These are phyloP conservation scores for Blastobotrys buckinghamii DNA, from an alignment of 1,139 yeast genomes.

Conservation along the genomic window DNA sequence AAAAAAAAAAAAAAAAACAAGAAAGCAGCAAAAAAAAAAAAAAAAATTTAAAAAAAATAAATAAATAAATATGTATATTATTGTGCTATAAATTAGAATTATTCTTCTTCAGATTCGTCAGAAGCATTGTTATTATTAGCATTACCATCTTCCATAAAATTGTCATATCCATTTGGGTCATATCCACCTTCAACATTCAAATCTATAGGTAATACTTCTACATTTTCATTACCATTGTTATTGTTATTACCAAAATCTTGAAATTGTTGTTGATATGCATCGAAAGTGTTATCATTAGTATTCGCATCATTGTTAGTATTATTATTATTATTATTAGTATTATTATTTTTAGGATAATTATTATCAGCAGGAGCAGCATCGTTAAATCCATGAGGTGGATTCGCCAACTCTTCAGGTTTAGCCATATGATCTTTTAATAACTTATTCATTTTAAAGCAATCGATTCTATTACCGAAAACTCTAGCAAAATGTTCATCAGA, in stretches of 20 bases:
- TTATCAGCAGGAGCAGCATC: not conserved
- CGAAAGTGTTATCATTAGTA: not conserved
- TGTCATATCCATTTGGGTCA: no score
- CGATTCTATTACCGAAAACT: slow-evolving; percentile 49
- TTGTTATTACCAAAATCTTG: no score
- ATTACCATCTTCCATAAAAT: no score
- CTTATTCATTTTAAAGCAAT: slow-evolving; percentile 67
- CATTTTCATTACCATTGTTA: no score
- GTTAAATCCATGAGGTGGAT: not conserved
- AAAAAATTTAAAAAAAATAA: not conserved
- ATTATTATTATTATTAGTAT: not conserved
- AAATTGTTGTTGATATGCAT: no score
- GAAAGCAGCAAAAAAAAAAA: not conserved
- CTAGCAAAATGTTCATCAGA: slow-evolving; percentile 61
- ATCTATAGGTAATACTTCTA: no score
- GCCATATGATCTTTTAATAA: slow-evolving; percentile 49
- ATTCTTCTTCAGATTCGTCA: not conserved
- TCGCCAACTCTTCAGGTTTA: slow-evolving; percentile 14
- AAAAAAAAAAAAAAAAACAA: not conserved
- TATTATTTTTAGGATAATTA: not conserved
- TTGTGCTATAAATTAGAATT: not conserved
- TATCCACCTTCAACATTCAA: no score
- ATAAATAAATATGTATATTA: not conserved
- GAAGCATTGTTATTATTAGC: not conserved
- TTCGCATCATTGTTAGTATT: not conserved